Percentiles rank a stretch among this genome's conserved stretches.
Evolutionary conservation across 192 early-diverging fungal genomes (phyloP).

Genomic region (Backusella tarrabulga): DNA sequence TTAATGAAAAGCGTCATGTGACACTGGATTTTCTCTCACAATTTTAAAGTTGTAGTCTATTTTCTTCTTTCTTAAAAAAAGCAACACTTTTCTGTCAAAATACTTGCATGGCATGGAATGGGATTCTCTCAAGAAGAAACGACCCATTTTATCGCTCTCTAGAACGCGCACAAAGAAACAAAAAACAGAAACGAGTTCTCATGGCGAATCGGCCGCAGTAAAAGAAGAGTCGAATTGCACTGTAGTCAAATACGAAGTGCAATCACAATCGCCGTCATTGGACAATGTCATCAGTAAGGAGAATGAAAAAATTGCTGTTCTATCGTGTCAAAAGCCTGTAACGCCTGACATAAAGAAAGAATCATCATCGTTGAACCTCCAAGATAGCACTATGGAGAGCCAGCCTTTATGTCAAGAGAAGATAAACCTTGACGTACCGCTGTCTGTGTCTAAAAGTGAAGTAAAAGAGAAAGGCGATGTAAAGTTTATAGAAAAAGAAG

Average conservation of each 20-base stretch:
- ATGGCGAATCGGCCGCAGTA: neutral
- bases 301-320: neutral
- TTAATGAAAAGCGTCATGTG: neutral
- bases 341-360: neutral
- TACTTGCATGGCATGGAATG: slow-evolving; percentile 3
- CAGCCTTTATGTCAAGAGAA: neutral
- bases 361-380: neutral
- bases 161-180: neutral
- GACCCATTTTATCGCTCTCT: neutral
- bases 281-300: neutral
- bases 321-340: neutral
- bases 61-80: neutral
- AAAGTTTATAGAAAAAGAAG: neutral
- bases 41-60: neutral
- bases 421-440: neutral
- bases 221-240: neutral
- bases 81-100: neutral
- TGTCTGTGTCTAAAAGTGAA: neutral
- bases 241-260: neutral
- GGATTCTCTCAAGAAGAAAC: neutral
- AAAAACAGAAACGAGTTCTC: neutral
- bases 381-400: neutral
- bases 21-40: neutral
- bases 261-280: neutral
- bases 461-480: neutral